A percentile compares a stretch with the other conserved stretches of the same genome.
Conservation (phyloP, 805 yeast genomes). For the Candida germanica region DNA sequence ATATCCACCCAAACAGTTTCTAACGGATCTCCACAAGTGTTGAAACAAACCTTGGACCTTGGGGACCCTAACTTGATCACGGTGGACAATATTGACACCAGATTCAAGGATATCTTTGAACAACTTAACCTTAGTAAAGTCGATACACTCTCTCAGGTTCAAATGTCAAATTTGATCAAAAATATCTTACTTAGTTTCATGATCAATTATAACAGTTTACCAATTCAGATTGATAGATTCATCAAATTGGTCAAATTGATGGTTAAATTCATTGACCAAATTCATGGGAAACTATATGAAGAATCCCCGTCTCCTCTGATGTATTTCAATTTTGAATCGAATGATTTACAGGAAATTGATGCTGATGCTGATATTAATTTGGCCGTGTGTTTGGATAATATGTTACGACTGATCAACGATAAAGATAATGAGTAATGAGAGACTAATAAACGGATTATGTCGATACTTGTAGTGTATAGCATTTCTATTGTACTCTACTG, state of each 20-base stretch:
- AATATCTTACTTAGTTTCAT: conserved; percentile 32
- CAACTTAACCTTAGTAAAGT: conserved; percentile 25
- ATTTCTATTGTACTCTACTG: no score
- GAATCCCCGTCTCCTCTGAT: conserved; percentile 4
- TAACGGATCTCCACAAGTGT: not conserved
- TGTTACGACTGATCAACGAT: conserved; percentile 6
- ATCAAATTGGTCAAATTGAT: conserved; percentile 25
- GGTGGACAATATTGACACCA: conserved; percentile 16
- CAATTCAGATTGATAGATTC: conserved; percentile 22
- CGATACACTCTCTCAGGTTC: conserved; percentile 26
- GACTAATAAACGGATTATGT: no score
- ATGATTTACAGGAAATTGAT: not conserved
- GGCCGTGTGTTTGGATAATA: conserved; percentile 11
- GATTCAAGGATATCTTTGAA: conserved; percentile 23
- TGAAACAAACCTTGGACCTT: conserved; percentile 5
- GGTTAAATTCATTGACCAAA: conserved; percentile 27
- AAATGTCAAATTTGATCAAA: conserved; percentile 31
- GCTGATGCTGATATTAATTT: conserved; percentile 5
- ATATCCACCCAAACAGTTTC: not conserved
- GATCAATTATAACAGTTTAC: conserved; percentile 25
- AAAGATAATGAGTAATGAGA: not conserved
- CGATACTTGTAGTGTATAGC: no score
- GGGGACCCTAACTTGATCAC: conserved; percentile 14
- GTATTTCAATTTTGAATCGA: not conserved
- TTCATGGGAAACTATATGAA: conserved; percentile 26